Base-by-base conservation (phyloP, 202 grass and related monocot genomes). In the Sporobolus alterniflorus region DNA sequence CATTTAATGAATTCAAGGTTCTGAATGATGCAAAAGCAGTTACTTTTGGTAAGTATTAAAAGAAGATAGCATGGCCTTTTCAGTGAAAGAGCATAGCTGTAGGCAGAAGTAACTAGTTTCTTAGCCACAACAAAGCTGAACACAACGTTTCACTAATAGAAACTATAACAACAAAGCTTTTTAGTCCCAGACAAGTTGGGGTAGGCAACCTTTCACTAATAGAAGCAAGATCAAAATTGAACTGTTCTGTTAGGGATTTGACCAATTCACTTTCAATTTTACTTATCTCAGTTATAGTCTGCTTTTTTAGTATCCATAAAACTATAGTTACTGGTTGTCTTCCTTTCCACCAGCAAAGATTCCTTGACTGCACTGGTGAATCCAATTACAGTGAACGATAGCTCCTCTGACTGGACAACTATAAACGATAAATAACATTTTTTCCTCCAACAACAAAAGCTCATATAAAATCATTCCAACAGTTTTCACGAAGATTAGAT, bases 151-250 rank as follows among this genome's bases (percentile, higher is more conserved):
- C 49, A 64, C 24, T 22, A 28, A 21, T 17, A 60, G 13, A 81
- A 42, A n/a, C n/a, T n/a, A n/a, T n/a, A n/a, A n/a, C n/a, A n/a
- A n/a, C n/a, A n/a, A n/a, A n/a, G n/a, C n/a, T n/a, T n/a, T n/a
- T n/a, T n/a, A n/a, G n/a, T n/a, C n/a, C n/a, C n/a, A n/a, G n/a
- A n/a, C n/a, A n/a, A n/a, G n/a, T n/a, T n/a, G n/a, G n/a, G n/a
- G n/a, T n/a, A n/a, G n/a, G n/a, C n/a, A n/a, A 39, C 7, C 15
- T 67, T 74, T 41, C 49, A 64, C 24, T 22, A 28, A 21, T 17
- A 60, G 13, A 81, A 42, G 64, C 18, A 80, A 86, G 1, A 59
- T 22, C 42, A n/a, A n/a, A n/a, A 61, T 39, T 40, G 15, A 68
- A 68, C 40, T 61, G 4, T 32, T 32, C 29, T 7, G 3, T 33